Base-by-base conservation (phyloP, 208 protist genomes). In the Wallacemonas collosoma region DNA sequence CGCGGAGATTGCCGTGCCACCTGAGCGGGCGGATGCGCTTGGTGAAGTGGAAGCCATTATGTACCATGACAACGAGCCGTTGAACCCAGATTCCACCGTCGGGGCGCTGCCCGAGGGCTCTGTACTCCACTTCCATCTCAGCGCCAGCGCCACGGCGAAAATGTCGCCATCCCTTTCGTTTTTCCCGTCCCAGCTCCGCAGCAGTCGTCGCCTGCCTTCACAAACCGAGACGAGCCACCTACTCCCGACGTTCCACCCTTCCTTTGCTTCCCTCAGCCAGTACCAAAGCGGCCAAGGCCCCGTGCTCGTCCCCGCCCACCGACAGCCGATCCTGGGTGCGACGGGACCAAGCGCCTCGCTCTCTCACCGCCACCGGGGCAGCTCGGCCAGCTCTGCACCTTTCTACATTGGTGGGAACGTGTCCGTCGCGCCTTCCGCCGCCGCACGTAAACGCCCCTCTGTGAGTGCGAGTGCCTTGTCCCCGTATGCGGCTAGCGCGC, bases 91-190 rank as follows among this genome's bases (percentile, higher is more conserved):
- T 35, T 69, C 71, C 65, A 41, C 72, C 9, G 79, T 90, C 58
- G 78, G 66, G 35, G 58, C 48, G 36, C 40, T 93, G 61, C 80
- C 84, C 6, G 58, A 45, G 35, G 74, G 67, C 26, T 67, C 73
- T 11, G 72, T 88, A 1, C 68, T 93, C 44, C 82, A 89, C 63
- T 78, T 93, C n/a, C 79, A 89, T 74, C 74, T 76, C 15, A 82
- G 76, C 51, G 57, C 75, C 8, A 71, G 75, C 9, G 50, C 75
- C 35, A 74, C 75, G 41, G 64, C 72, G 45, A 72, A 71, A 1
- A 61, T 79, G 36, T 51, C 55, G 45, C 3, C 43, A n/a, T 60
- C 54, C 1, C 54, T 26, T n/a, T 41, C 55, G 3, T 55, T 55
- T 39, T 73, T 73, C 41, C 68, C 54, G 12, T 48, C 45, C 5